A percentile compares a stretch with the other conserved stretches of the same genome.
Conservation (phyloP, 176 grass and related monocot species). For the Carex myosuroides region DNA sequence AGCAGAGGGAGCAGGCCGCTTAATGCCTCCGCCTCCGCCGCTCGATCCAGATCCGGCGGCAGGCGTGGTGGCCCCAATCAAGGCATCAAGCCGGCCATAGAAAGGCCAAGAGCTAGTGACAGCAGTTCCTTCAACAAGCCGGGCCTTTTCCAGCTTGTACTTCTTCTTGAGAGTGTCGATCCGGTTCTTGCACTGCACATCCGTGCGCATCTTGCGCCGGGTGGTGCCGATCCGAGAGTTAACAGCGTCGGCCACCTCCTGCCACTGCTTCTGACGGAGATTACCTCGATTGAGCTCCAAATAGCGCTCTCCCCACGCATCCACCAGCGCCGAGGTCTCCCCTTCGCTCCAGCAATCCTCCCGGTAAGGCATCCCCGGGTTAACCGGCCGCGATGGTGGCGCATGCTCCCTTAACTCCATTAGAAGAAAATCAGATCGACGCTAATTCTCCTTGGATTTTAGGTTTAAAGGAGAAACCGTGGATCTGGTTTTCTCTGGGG, state of each 20-base stretch:
- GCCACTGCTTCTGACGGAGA: constrained; percentile 98
- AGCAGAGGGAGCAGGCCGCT: neutral
- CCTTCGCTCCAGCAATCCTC: constrained; percentile 99
- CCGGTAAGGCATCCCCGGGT: constrained; percentile 76
- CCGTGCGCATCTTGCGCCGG: constrained; percentile 76
- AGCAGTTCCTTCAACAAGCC: constrained; percentile 21
- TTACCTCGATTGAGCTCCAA: constrained; percentile 86
- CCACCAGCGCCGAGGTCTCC: constrained; percentile 75
- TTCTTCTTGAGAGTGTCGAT: constrained; percentile 99
- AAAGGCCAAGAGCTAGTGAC: constrained; percentile 56
- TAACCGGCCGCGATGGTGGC: constrained; percentile 41
- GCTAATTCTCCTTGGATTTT: neutral
- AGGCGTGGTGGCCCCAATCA: constrained; percentile 52
- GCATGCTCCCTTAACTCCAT: constrained; percentile 42
- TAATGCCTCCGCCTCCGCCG: neutral
- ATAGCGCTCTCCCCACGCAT: constrained; percentile 83
- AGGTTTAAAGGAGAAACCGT: neutral
- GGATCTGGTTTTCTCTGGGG: neutral
- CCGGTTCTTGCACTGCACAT: constrained; percentile 99
- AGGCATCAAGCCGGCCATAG: constrained; percentile 61
- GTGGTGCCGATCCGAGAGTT: constrained; percentile 53
- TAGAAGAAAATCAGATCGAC: neutral
- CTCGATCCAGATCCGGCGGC: constrained; percentile 11
- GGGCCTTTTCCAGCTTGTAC: constrained; percentile 78
- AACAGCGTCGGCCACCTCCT: constrained; percentile 81